Percentiles rank a stretch among this genome's conserved stretches.
Evolutionary conservation across 208 protist species (phyloP).

Genomic region (Kentomonas sorsogonicus): DNA sequence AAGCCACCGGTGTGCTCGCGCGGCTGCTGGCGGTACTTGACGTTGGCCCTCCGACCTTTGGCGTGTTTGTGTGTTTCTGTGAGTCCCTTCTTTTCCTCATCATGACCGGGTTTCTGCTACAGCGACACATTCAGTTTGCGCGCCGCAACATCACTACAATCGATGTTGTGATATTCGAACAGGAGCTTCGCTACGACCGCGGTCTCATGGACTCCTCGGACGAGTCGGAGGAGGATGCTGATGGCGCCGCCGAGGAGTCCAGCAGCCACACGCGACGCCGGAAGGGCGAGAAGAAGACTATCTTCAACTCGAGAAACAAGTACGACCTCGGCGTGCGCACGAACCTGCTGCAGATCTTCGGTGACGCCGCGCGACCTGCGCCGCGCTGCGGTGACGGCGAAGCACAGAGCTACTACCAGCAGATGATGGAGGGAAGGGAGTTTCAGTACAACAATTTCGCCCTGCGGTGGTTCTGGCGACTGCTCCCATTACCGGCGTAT

Average conservation of each 20-base stretch:
- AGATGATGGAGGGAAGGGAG: constrained; percentile 50
- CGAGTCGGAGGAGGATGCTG: constrained; percentile 9
- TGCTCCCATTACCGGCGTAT: constrained; percentile 68
- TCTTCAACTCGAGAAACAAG: constrained; percentile 43
- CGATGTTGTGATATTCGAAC: constrained; percentile 75
- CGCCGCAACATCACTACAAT: constrained; percentile 85
- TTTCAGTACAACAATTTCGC: constrained; percentile 35
- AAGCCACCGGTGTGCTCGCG: constrained; percentile 20
- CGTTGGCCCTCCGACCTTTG: constrained; percentile 63
- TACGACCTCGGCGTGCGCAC: constrained; percentile 77
- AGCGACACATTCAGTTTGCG: constrained; percentile 57
- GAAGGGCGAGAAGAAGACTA: constrained; percentile 13
- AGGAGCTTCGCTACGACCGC: constrained; percentile 19
- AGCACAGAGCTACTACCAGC: constrained; percentile 21
- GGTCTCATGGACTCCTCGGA: background rate
- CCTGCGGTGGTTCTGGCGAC: constrained; percentile 66
- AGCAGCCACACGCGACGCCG: constrained; percentile 2
- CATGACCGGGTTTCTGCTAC: constrained; percentile 62
- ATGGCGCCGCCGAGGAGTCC: background rate
- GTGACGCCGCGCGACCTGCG: constrained; percentile 41
- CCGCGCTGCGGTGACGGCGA: background rate
- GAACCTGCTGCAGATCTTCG: constrained; percentile 82
- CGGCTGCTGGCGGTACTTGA: constrained; percentile 41
- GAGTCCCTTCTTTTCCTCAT: constrained; percentile 64
- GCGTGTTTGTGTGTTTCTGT: constrained; percentile 68